Base-by-base conservation (phyloP, 306 rosid species). In the Coriaria nepalensis region DNA sequence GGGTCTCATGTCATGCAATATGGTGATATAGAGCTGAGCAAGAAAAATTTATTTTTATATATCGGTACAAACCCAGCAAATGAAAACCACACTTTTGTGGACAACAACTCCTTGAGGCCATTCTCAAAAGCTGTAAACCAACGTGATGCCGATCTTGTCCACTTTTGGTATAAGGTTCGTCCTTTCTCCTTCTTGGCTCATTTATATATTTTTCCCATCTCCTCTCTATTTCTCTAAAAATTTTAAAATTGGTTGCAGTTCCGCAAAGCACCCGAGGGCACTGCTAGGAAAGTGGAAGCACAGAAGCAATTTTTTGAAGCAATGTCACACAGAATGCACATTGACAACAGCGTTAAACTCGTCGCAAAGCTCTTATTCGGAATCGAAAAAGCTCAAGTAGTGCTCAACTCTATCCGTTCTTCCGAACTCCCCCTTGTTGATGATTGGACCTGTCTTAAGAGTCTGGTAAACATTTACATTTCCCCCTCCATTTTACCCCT, bases 1-100 rank as follows among this genome's bases (percentile, higher is more conserved):
- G 86, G 98, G 9, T 92, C 98, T 57, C 98, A 92, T 58, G 98
- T 92, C 71, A 85, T 92, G 96, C 93, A 85, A 68, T 92, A 81
- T 56, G 98, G 98, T 58, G 87, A 82, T 47, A 13, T 70, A 36
- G 64, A 20, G 51, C 57, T 85, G 14, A 75, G 69, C 79, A 56
- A 49, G 63, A 38, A 79, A 9, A 1, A 37, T 61, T 73, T 92
- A 12, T 68, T 67, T 53, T 4, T 39, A 34, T 92, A 81, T 66
- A 43, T 92, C 59, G 98, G 98, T 39, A 77, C 98, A 51, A 64
- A 92, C 69, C 98, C 98, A 57, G 96, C 79, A 13, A 92, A 92
- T 66, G 98, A 92, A 2, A 85, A 92, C 73, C 64, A 5, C 39
- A 81, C 87, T 62, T 81, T 65, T 49, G 63, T 68, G 58, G 87